Evolutionary conservation across 192 early-diverging fungal species (phyloP).

Genomic region (Umbelopsis sp.): DNA sequence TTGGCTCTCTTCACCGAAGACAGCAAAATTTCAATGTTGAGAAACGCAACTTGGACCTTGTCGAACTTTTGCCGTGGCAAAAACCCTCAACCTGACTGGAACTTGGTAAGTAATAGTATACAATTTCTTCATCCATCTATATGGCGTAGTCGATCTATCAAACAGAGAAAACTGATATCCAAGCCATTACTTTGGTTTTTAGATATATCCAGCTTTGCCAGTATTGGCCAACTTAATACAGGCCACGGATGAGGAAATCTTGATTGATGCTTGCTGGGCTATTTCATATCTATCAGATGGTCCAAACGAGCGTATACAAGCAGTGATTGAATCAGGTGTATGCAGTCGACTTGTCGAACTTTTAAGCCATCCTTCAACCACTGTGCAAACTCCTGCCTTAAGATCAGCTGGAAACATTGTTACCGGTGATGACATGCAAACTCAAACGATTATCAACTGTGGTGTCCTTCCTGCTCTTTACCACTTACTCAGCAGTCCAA

Average conservation of each 20-base stretch:
- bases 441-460: constrained; percentile 72
- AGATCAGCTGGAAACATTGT: constrained; percentile 81
- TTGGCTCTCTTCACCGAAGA: constrained; percentile 34
- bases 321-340: constrained; percentile 77
- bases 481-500: constrained; percentile 45
- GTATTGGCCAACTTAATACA: constrained; percentile 68
- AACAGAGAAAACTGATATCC: no score
- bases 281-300: constrained; percentile 80
- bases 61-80: constrained; percentile 81
- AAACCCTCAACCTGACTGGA: constrained; percentile 73
- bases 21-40: constrained; percentile 59
- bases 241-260: constrained; percentile 69
- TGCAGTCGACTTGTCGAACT: constrained; percentile 72
- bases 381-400: constrained; percentile 76
- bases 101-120: constrained; percentile 36
- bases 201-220: constrained; percentile 25
- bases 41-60: constrained; percentile 82
- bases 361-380: constrained; percentile 52
- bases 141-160: no score
- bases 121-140: neutral
- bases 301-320: constrained; percentile 71
- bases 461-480: constrained; percentile 59
- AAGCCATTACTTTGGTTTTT: neutral
- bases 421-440: constrained; percentile 79
- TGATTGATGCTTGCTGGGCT: constrained; percentile 84